phyloP scores from a whole-genome alignment of 495 filamentous ascomycete genomes.

The Terfezia boudieri region DNA sequence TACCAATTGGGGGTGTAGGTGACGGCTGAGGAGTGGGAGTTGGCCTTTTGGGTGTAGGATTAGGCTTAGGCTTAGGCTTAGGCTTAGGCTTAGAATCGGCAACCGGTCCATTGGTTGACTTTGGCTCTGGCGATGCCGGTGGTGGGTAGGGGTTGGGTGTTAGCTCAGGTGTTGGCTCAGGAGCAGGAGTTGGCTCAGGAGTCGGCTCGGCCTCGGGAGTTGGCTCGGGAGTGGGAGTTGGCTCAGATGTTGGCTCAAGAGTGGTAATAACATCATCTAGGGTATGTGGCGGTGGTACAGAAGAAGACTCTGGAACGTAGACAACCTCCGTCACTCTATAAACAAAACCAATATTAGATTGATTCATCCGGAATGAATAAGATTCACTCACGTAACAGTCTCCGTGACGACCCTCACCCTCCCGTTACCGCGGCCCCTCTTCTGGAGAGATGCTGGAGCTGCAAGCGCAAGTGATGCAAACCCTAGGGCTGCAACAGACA shows the following conservation, averaged over 20 bases:
- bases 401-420: not conserved
- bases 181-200: not conserved
- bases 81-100: not conserved
- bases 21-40: slow-evolving; percentile 1
- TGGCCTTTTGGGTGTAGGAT: not conserved
- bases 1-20: not conserved
- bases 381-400: not conserved
- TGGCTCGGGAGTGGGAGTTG: not conserved
- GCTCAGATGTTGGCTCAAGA: not conserved
- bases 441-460: slow-evolving; percentile 5
- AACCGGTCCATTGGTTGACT: not conserved
- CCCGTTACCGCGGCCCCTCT: not conserved
- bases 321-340: not conserved
- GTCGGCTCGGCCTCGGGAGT: not conserved
- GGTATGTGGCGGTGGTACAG: not conserved
- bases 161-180: not conserved
- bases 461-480: slow-evolving; percentile 4
- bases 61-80: not conserved
- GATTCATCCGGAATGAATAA: not conserved
- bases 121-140: not conserved
- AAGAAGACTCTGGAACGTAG: not conserved
- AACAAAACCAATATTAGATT: not conserved
- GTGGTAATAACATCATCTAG: not conserved
- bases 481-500: not conserved
- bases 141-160: not conserved